These are phyloP conservation scores for Trifolium fragiferum DNA, from an alignment of 306 rosid genomes.

Conservation along the genomic window DNA sequence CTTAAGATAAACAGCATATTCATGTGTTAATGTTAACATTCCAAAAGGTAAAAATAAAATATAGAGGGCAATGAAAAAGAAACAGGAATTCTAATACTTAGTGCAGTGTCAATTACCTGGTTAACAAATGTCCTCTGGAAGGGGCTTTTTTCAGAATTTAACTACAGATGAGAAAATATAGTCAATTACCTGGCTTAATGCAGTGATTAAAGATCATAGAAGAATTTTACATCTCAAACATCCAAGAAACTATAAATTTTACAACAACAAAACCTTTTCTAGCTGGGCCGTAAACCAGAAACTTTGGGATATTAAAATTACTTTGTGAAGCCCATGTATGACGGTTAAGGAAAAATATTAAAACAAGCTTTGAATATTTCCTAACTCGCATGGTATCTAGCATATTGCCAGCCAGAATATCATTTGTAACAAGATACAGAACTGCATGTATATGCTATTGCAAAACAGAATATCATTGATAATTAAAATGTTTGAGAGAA, in stretches of 20 bases:
- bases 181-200: too few relatives aligned
- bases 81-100: conserved; percentile 32
- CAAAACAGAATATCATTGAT: neutral
- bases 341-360: conserved; percentile 1
- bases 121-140: conserved; percentile 94
- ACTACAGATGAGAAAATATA: conserved; percentile 62
- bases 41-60: conserved; percentile 15
- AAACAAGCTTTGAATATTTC: conserved; percentile 27
- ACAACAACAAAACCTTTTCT: conserved; percentile 15
- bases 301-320: conserved; percentile 14
- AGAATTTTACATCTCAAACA: conserved; percentile 21
- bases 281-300: conserved; percentile 6
- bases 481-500: neutral
- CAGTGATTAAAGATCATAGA: conserved; percentile 13
- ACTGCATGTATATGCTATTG: conserved; percentile 1
- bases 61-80: conserved; percentile 29
- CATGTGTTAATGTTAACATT: conserved; percentile 9
- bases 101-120: conserved; percentile 63
- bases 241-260: conserved; percentile 1
- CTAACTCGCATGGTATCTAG: conserved; percentile 11
- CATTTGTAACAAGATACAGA: neutral
- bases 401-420: conserved; percentile 32
- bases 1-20: neutral
- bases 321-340: conserved; percentile 6
- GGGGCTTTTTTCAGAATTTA: conserved; percentile 96